Conservation (phyloP, 805 yeast genomes). For the Kodamaea kakaduensis region DNA sequence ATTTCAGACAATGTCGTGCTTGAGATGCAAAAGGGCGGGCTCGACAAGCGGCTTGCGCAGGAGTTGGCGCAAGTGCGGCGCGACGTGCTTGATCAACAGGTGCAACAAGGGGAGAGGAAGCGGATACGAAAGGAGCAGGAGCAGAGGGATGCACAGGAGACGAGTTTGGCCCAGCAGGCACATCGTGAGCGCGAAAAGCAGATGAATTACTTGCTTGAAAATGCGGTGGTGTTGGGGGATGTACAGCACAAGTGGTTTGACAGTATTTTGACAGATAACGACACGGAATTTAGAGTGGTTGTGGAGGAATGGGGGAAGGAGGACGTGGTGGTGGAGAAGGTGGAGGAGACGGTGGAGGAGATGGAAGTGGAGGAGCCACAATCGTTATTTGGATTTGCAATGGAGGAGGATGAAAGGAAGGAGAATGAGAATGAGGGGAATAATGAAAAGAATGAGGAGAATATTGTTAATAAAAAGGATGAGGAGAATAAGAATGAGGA, state of each 20-base stretch:
- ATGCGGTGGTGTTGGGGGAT: constrained; percentile 12
- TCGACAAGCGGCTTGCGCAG: constrained; percentile 21
- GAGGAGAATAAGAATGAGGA: not conserved
- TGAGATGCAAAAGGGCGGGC: constrained; percentile 16
- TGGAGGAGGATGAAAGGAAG: constrained; percentile 1
- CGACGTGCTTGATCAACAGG: constrained; percentile 25
- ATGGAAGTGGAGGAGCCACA: not conserved
- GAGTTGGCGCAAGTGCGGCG: constrained; percentile 20
- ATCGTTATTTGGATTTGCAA: constrained; percentile 2
- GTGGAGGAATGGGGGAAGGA: constrained; percentile 22
- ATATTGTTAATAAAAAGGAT: not conserved
- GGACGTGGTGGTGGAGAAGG: constrained; percentile 11
- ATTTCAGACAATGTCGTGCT: constrained; percentile 27
- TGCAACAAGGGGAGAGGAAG: not conserved
- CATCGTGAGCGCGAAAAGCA: constrained; percentile 5
- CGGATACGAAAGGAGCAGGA: constrained; percentile 15
- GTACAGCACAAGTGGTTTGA: constrained; percentile 10
- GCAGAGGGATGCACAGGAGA: constrained; percentile 7
- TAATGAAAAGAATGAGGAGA: not conserved
- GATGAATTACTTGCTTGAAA: constrained; percentile 5
- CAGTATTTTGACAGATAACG: constrained; percentile 11
- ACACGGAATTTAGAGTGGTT: constrained; percentile 9
- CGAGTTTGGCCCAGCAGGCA: constrained; percentile 1
- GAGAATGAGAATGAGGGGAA: constrained; percentile 1
- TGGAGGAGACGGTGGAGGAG: constrained; percentile 3